Conservation (phyloP, 2,329 filamentous ascomycete species). For the Aspergillus sp. region DNA sequence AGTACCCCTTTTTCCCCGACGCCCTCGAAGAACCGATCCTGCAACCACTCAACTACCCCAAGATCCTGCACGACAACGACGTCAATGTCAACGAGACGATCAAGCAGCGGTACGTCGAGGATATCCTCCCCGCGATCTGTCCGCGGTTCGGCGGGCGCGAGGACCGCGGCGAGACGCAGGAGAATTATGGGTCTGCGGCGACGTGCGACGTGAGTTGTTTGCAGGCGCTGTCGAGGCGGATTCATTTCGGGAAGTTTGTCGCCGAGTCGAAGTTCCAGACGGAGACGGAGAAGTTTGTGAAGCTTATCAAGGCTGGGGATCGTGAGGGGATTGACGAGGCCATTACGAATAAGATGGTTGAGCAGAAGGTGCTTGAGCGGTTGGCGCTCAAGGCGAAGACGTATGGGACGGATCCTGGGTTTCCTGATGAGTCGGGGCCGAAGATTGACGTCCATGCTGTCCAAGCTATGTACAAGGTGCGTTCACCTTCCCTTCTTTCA, state of each 20-base stretch:
- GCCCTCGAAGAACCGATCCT: slow-evolving; percentile 80
- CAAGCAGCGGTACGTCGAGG: slow-evolving; percentile 79
- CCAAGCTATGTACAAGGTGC: slow-evolving; percentile 77
- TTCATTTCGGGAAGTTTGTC: slow-evolving; percentile 98
- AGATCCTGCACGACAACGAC: slow-evolving; percentile 82
- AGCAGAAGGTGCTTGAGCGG: slow-evolving; percentile 87
- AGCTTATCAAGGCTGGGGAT: slow-evolving; percentile 80
- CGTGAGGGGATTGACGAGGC: slow-evolving; percentile 80
- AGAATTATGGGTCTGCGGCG: slow-evolving; percentile 93
- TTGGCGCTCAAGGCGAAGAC: slow-evolving; percentile 87
- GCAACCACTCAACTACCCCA: slow-evolving; percentile 84
- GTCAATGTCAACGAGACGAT: slow-evolving; percentile 90
- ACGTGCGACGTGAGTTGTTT: slow-evolving; percentile 89
- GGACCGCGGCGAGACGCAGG: slow-evolving; percentile 82
- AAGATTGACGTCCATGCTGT: slow-evolving; percentile 96
- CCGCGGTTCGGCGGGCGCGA: slow-evolving; percentile 69
- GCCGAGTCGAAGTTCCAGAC: slow-evolving; percentile 92
- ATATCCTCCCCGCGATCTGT: slow-evolving; percentile 84
- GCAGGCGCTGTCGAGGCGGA: slow-evolving; percentile 85
- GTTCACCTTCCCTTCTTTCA: slow-evolving; percentile 11
- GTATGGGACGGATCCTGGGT: slow-evolving; percentile 87
- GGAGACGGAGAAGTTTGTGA: slow-evolving; percentile 78
- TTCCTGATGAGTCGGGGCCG: slow-evolving; percentile 49
- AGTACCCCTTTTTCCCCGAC: slow-evolving; percentile 94
- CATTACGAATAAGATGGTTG: slow-evolving; percentile 87